phyloP scores from a whole-genome alignment of 208 protist species.

The Porcisia deanei region DNA sequence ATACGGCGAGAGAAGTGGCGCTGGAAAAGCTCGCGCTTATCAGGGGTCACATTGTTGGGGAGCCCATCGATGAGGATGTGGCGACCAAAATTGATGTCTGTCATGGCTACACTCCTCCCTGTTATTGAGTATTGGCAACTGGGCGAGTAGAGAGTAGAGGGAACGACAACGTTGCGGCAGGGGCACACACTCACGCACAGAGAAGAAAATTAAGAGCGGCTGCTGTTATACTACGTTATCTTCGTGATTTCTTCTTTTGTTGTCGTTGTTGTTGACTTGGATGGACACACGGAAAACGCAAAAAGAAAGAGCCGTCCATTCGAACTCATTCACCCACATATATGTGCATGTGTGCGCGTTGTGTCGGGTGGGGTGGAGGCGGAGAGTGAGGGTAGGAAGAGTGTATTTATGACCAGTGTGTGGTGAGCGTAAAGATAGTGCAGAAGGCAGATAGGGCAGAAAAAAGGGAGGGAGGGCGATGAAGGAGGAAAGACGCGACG shows the following conservation, averaged over 20 bases:
- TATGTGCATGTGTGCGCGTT: not conserved
- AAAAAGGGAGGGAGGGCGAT: too few relatives aligned
- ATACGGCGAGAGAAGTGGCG: slow-evolving; percentile 66
- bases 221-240: not conserved
- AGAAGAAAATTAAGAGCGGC: not conserved
- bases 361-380: not conserved
- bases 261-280: not conserved
- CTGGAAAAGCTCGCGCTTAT: slow-evolving; percentile 74
- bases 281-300: too few relatives aligned
- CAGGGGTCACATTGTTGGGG: slow-evolving; percentile 84
- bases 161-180: not conserved
- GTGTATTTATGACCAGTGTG: too few relatives aligned
- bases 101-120: slow-evolving; percentile 8
- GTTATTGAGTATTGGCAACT: not conserved
- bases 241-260: not conserved
- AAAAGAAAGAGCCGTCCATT: too few relatives aligned
- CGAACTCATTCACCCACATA: not conserved
- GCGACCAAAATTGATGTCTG: slow-evolving; percentile 50
- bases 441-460: too few relatives aligned
- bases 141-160: too few relatives aligned
- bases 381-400: not conserved
- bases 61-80: slow-evolving; percentile 84
- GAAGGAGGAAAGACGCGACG: not conserved
- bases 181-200: not conserved
- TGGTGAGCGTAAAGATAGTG: not conserved